Evolutionary conservation across 352 stramenopile genomes (phyloP).

Genomic region (Phytophthora cryptogea): DNA sequence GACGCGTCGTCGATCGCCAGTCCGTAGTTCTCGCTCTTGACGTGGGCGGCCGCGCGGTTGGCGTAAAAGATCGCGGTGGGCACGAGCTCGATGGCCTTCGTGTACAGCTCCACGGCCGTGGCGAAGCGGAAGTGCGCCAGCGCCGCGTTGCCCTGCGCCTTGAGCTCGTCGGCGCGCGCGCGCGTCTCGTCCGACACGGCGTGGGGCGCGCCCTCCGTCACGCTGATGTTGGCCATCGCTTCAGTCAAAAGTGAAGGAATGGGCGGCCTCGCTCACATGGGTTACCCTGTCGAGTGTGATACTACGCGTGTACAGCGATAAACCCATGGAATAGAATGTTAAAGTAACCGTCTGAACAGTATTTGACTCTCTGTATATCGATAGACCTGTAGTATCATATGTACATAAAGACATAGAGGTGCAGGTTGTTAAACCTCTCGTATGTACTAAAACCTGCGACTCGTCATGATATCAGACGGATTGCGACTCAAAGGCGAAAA

Average conservation of each 20-base stretch:
- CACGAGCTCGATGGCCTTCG: constrained; percentile 84
- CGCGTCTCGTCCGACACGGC: constrained; percentile 64
- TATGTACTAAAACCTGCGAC: constrained; percentile 2
- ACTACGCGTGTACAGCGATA: neutral
- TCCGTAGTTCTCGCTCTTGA: constrained; percentile 99
- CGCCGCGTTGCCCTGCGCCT: constrained; percentile 84
- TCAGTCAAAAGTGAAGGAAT: constrained; percentile 3
- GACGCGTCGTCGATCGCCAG: constrained; percentile 97
- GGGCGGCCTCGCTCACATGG: neutral
- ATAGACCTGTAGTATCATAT: neutral
- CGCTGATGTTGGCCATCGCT: constrained; percentile 45
- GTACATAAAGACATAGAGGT: too few relatives aligned
- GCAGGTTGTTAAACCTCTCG: neutral
- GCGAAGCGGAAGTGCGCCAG: constrained; percentile 84
- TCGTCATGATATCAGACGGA: constrained; percentile 23
- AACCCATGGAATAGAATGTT: neutral
- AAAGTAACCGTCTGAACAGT: neutral
- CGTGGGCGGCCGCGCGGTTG: constrained; percentile 96
- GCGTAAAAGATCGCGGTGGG: constrained; percentile 94
- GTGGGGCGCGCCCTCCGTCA: constrained; percentile 60
- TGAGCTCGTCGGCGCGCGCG: constrained; percentile 74
- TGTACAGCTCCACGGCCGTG: constrained; percentile 88
- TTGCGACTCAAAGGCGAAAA: constrained; percentile 22
- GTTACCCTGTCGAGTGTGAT: neutral
- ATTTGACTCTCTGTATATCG: neutral